phyloP scores from a whole-genome alignment of 345 rosid species.

The Xanthoceras sorbifolium region DNA sequence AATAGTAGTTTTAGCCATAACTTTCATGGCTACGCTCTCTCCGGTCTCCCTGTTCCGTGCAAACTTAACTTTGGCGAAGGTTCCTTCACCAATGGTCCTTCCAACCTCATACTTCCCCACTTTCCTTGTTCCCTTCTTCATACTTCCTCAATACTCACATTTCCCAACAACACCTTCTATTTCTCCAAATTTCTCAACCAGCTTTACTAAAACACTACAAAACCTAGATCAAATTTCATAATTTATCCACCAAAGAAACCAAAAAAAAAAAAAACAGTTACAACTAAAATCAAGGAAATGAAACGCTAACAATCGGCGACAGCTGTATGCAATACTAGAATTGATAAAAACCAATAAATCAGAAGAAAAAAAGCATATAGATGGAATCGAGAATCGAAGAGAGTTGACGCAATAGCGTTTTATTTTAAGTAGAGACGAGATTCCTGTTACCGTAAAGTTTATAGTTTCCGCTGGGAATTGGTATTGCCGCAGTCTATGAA shows the following conservation, averaged over 20 bases:
- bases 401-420: background rate
- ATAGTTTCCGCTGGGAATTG: too few relatives aligned
- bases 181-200: background rate
- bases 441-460: background rate
- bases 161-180: background rate
- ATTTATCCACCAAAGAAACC: too few relatives aligned
- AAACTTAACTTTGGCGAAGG: conserved; percentile 94
- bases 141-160: conserved; percentile 20
- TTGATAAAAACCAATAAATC: too few relatives aligned
- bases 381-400: background rate
- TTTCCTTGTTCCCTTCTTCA: conserved; percentile 48
- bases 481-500: too few relatives aligned
- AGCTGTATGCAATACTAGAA: too few relatives aligned
- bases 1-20: conserved; percentile 76
- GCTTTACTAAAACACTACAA: too few relatives aligned
- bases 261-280: too few relatives aligned
- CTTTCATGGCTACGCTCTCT: conserved; percentile 78
- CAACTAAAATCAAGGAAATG: too few relatives aligned
- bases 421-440: background rate
- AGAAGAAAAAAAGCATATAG: background rate
- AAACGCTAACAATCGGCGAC: too few relatives aligned
- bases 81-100: conserved; percentile 87
- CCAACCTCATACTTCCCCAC: conserved; percentile 88
- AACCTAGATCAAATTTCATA: too few relatives aligned
- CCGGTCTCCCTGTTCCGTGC: conserved; percentile 73